phyloP scores from a whole-genome alignment of 202 grass and related monocot species.

The Hordeum pubiflorum region DNA sequence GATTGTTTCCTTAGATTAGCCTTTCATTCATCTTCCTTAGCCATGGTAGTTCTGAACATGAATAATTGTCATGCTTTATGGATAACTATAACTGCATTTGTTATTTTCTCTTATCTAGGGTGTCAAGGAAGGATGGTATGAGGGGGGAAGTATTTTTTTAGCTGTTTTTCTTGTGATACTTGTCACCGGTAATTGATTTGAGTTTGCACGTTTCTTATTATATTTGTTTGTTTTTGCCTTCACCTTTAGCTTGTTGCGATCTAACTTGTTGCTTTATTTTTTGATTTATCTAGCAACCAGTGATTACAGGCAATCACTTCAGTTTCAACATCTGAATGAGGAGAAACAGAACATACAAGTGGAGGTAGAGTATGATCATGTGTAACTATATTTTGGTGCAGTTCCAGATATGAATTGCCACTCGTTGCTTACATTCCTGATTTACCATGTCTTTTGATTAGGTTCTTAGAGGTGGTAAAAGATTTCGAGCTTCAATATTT shows the following conservation, averaged over 20 bases:
- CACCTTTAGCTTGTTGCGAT: not conserved
- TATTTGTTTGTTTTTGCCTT: not conserved
- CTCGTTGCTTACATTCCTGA: conserved; percentile 8
- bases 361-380: conserved; percentile 44
- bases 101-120: conserved; percentile 45
- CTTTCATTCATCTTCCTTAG: not conserved
- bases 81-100: not conserved
- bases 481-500: conserved; percentile 76
- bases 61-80: conserved; percentile 2
- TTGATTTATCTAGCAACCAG: conserved; percentile 52
- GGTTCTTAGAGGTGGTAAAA: conserved; percentile 87
- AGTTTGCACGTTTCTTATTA: not conserved
- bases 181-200: conserved; percentile 63
- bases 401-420: not conserved
- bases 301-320: conserved; percentile 91
- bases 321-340: conserved; percentile 87
- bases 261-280: conserved; percentile 25
- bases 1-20: not conserved
- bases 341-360: conserved; percentile 97
- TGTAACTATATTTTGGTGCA: not conserved
- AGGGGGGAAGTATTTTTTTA: conserved; percentile 92
- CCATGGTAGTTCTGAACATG: not conserved
- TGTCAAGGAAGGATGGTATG: conserved; percentile 87
- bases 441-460: conserved; percentile 27
- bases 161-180: conserved; percentile 94